These are phyloP conservation scores for Ganoderma lingzhi DNA, from an alignment of 1,284 basidiomycete species.

Conservation along the genomic window DNA sequence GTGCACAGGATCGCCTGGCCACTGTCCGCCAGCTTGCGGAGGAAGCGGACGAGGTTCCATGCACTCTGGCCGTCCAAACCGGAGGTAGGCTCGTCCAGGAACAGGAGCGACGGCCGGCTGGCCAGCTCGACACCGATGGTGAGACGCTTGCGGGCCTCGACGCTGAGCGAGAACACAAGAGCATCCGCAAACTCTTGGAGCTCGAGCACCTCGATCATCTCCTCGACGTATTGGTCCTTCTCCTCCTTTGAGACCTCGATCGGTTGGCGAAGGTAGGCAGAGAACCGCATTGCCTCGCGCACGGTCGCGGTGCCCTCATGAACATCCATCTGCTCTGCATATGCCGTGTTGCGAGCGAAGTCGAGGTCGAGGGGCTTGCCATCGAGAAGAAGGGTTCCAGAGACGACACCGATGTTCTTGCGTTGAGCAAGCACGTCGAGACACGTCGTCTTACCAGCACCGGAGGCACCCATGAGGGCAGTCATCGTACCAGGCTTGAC, in stretches of 20 bases:
- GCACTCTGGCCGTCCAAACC: constrained; percentile 80
- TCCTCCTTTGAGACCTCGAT: constrained; percentile 74
- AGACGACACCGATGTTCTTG: constrained; percentile 87
- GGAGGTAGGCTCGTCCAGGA: constrained; percentile 68
- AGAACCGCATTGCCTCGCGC: constrained; percentile 91
- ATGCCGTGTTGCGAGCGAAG: constrained; percentile 84
- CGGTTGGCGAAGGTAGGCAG: constrained; percentile 90
- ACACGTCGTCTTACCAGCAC: constrained; percentile 84
- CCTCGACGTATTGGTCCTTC: constrained; percentile 85
- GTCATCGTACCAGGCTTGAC: constrained; percentile 89
- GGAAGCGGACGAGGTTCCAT: constrained; percentile 85
- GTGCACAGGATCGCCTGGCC: constrained; percentile 86
- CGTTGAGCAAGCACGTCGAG: constrained; percentile 90
- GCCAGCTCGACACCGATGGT: constrained; percentile 93
- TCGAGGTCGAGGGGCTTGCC: constrained; percentile 78
- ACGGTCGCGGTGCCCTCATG: constrained; percentile 90
- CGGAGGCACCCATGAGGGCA: constrained; percentile 83
- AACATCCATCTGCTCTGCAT: constrained; percentile 85
- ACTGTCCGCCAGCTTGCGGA: constrained; percentile 84
- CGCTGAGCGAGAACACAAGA: constrained; percentile 66
- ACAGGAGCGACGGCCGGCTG: constrained; percentile 82
- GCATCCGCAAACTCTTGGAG: constrained; percentile 72
- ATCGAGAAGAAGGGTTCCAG: constrained; percentile 84
- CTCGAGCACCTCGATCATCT: constrained; percentile 77
- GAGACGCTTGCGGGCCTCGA: constrained; percentile 86